Conservation (phyloP, 2,329 filamentous ascomycete species). For the Chaetomium olivaceum region DNA sequence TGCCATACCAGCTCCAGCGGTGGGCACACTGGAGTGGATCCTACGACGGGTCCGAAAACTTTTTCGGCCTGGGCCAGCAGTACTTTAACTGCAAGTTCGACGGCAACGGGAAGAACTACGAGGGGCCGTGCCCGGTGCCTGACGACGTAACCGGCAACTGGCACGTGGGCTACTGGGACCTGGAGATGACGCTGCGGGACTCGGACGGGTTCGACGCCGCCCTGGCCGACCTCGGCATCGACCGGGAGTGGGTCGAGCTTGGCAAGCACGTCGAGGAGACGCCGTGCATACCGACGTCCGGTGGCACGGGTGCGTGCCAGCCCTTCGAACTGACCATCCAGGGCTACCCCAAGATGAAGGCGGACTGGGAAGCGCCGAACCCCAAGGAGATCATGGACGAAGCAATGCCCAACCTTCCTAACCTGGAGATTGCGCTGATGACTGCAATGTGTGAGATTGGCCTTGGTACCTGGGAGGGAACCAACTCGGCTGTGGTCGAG, state of each 20-base stretch:
- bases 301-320: neutral
- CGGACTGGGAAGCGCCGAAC: neutral
- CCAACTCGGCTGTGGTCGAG: neutral
- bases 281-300: no score
- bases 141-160: neutral
- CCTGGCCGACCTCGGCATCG: neutral
- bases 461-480: neutral
- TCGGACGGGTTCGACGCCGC: neutral
- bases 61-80: neutral
- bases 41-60: no score
- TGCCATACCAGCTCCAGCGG: no score
- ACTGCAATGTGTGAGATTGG: neutral
- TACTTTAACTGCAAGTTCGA: neutral
- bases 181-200: neutral
- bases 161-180: neutral
- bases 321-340: neutral
- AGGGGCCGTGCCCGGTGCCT: neutral
- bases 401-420: neutral
- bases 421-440: neutral
- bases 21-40: no score
- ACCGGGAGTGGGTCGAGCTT: neutral
- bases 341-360: neutral
- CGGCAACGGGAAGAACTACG: neutral
- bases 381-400: neutral
- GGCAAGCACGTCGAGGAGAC: no score